Base-by-base conservation (phyloP, 352 stramenopile species). In the Elongisporangium prolatum region DNA sequence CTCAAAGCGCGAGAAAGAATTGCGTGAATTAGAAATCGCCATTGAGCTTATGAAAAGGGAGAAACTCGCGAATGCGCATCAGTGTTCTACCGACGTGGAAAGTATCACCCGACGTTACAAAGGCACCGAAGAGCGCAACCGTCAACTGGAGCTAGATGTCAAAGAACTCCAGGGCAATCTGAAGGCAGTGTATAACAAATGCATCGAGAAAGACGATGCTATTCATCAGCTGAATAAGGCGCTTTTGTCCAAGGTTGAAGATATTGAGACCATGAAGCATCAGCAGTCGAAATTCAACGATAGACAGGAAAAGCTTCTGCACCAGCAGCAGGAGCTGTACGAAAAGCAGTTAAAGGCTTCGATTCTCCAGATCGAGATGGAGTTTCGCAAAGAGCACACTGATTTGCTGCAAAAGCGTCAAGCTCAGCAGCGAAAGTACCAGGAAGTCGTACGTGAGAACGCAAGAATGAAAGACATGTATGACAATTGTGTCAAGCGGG, bases 301-400 rank as follows among this genome's bases (percentile, higher is more conserved):
- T n/a, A 74, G 74, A 0, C 68, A 86, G 40, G 79, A 91, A 20
- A 69, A 71, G 18, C 50, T 88, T 9, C 68, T 73, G 11, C 63
- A 78, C 37, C 81, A 91, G 47, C 81, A 89, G 40, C 71, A 88
- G 59, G 71, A 77, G 34, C 40, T 88, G 13, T 88, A 76, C 28
- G 68, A 83, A 16, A 66, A 82, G 22, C 77, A 86, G 21, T 65
- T 87, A 0, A 67, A 87, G 53, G 68, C 73, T 0, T 80, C 75
- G 9, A 57, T 88, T 24, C 59, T 83, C 17, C 77, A 89, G 53
- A 52, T 89, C 5, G 81, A 91, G 59, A 80, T 86, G 69, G 81
- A 91, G 52, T 91, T 91, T 24, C 78, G 81, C 17, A 78, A 76
- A 21, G 79, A 91, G 37, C 68, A 86, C 47, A 68, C 85, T 20